Conservation (phyloP, 495 filamentous ascomycete genomes). For the Halenospora varia region DNA sequence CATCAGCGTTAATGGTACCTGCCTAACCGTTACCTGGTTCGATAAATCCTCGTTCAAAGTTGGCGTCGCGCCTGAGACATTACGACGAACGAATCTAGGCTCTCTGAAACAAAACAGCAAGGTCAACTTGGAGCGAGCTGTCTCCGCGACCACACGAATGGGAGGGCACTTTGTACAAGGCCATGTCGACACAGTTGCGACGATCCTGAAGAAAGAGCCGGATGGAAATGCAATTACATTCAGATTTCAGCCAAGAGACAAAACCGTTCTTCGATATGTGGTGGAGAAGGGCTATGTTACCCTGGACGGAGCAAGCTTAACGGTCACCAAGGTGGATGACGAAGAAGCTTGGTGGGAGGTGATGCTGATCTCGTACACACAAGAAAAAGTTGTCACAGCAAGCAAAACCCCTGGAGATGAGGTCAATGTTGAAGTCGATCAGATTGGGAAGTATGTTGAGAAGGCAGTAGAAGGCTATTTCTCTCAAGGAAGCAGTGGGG, state of each 20-base stretch:
- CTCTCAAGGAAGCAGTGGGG: constrained; percentile 44
- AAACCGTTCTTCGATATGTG: constrained; percentile 68
- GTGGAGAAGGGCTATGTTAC: constrained; percentile 97
- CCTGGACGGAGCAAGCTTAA: constrained; percentile 94
- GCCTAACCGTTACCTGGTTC: constrained; percentile 88
- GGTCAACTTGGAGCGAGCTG: constrained; percentile 93
- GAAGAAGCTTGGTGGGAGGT: constrained; percentile 88
- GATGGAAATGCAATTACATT: constrained; percentile 89
- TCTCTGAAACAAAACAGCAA: constrained; percentile 44
- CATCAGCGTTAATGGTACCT: constrained; percentile 82
- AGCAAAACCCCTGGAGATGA: constrained; percentile 76
- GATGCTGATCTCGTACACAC: constrained; percentile 98
- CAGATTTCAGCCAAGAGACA: constrained; percentile 68
- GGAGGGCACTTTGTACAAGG: constrained; percentile 84
- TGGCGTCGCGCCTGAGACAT: constrained; percentile 92
- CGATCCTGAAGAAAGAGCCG: constrained; percentile 58
- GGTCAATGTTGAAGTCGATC: constrained; percentile 97
- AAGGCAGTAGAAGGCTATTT: constrained; percentile 81
- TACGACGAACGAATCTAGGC: constrained; percentile 92
- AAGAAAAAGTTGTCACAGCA: constrained; percentile 84
- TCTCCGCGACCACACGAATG: constrained; percentile 85
- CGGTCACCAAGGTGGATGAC: constrained; percentile 78
- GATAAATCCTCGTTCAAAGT: constrained; percentile 68
- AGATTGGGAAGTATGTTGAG: constrained; percentile 98
- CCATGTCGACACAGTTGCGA: constrained; percentile 87